These are phyloP conservation scores for Draba incana DNA, from an alignment of 345 rosid genomes.

Conservation along the genomic window DNA sequence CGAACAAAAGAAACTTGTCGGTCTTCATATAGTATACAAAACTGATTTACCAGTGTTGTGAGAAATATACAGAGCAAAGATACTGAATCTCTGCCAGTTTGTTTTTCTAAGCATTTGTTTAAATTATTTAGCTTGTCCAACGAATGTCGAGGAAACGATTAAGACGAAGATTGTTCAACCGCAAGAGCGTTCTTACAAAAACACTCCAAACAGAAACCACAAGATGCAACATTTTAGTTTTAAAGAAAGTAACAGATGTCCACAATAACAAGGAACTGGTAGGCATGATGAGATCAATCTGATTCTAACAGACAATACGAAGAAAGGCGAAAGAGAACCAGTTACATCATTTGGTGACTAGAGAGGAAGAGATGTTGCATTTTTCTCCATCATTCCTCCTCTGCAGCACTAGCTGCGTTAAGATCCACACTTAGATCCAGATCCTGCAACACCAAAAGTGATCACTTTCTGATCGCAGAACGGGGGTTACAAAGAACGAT, in stretches of 20 bases:
- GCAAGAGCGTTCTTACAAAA: constrained; percentile 5
- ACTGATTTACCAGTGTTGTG: constrained; percentile 13
- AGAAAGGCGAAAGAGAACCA: constrained; percentile 10
- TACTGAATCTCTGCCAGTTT: neutral
- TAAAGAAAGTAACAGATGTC: constrained; percentile 3
- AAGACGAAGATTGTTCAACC: constrained; percentile 13
- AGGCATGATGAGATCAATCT: constrained; percentile 2
- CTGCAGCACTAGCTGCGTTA: constrained; percentile 95
- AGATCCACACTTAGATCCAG: constrained; percentile 88
- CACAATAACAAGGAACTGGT: neutral
- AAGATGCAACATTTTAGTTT: constrained; percentile 17
- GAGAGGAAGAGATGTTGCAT: neutral
- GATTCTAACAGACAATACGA: constrained; percentile 23
- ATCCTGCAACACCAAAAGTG: constrained; percentile 46
- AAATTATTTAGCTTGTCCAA: neutral
- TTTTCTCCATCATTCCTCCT: constrained; percentile 64
- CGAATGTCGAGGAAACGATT: neutral
- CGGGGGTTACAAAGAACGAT: neutral
- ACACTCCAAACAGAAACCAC: constrained; percentile 16
- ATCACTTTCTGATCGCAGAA: constrained; percentile 8
- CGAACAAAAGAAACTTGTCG: neutral
- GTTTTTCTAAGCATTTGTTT: neutral
- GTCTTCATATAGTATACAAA: neutral
- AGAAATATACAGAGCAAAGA: neutral
- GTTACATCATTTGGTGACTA: constrained; percentile 27